Conservation (phyloP, 2,329 filamentous ascomycete species). For the Aspergillus sp. region DNA sequence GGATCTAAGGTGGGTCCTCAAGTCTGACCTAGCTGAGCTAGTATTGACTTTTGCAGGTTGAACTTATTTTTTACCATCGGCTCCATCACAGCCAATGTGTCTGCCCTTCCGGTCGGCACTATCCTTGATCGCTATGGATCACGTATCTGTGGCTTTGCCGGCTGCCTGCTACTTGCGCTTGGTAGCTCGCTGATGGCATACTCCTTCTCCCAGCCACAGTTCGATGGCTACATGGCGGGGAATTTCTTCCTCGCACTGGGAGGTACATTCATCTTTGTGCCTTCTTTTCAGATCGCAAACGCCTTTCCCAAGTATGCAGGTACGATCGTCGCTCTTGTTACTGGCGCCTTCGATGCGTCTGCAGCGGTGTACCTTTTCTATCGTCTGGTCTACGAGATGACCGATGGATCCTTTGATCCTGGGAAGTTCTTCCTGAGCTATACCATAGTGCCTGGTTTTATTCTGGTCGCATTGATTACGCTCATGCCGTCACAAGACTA, state of each 20-base stretch:
- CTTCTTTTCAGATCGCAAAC: conserved; percentile 80
- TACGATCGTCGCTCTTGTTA: conserved; percentile 73
- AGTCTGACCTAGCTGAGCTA: not conserved
- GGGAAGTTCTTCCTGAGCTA: conserved; percentile 71
- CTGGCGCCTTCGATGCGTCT: conserved; percentile 79
- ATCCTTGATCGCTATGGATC: conserved; percentile 82
- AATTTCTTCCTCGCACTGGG: conserved; percentile 76
- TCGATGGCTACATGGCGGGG: conserved; percentile 73
- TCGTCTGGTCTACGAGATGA: conserved; percentile 68
- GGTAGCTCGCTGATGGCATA: conserved; percentile 74
- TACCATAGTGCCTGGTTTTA: conserved; percentile 67
- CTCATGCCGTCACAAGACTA: conserved; percentile 72
- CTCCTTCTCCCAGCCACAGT: conserved; percentile 58
- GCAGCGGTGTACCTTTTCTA: conserved; percentile 77
- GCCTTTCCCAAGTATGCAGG: conserved; percentile 75
- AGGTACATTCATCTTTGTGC: conserved; percentile 78
- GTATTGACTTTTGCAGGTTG: conserved; percentile 47
- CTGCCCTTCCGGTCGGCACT: conserved; percentile 78
- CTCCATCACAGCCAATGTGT: conserved; percentile 84
- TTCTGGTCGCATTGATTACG: conserved; percentile 65
- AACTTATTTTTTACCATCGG: conserved; percentile 93
- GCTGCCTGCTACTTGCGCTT: conserved; percentile 64
- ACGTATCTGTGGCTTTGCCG: conserved; percentile 71
- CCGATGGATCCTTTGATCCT: conserved; percentile 43
- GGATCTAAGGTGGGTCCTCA: conserved; percentile 49